Base-by-base conservation (phyloP, 192 early-diverging fungal species). In the Coemansia sp. region DNA sequence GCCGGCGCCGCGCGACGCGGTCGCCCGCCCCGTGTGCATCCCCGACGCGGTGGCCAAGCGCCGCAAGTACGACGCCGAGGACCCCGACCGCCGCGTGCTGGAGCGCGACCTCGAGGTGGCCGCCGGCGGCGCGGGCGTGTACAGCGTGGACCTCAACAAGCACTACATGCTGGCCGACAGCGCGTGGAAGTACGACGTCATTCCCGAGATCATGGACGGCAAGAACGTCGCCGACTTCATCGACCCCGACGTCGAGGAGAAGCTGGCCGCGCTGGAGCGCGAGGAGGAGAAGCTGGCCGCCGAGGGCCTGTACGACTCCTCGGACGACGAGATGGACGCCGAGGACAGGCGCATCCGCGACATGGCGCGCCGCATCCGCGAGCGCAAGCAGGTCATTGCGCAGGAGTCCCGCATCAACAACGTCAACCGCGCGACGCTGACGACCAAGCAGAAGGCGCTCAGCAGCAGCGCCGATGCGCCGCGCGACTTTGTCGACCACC, bases 191-290 rank as follows among this genome's bases (percentile, higher is more conserved):
- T 90, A 98, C 82, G 98, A 99, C 78, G 81, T 80, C 35, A 95
- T 99, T 52, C 98, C 98, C 31, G 98, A 99, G 82, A 95, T 99
- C 77, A 90, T 95, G 87, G 88, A 98, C 66, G 96, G 96, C 66
- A 92, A 94, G 83, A 99, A 99, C 81, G 85, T 99, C 30, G 93
- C 93, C 19, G 98, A 99, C 83, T 99, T 98, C 75, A 81, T 98
- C 69, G 98, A 99, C 82, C 83, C 95, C 27, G 94, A 98, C 5
- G 98, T 99, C 73, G 94, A 94, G 65, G 92, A 95, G 73, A 90
- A 90, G 66, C 79, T 99, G 60, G 95, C 92, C 22, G 94, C 88
- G 59, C 84, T 99, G 30, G 96, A 99, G 73, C 86, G 89, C 60
- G 98, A 99, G 75, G 98, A 99, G 82, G 96, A 97, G 80, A 82